Base-by-base conservation (phyloP, 352 stramenopile species). In the Phytopythium montanum region DNA sequence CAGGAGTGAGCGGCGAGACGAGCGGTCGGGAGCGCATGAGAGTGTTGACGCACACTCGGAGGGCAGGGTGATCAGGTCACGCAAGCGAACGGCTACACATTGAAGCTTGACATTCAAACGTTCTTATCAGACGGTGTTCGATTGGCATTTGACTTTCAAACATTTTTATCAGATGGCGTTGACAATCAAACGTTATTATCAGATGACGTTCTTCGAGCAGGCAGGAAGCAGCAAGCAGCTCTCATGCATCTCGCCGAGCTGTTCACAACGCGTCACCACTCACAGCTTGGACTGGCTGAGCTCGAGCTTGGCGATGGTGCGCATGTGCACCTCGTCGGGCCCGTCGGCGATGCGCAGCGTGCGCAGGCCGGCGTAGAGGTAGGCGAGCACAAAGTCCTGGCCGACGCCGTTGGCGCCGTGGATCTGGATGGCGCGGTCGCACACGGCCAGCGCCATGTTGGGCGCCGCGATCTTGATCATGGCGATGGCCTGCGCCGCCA, bases 391-490 rank as follows among this genome's bases (percentile, higher is more conserved):
- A 69, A 93, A 97, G 79, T 99, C 97, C 65, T 98, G 78, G 44
- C 86, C 90, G 9, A 99, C 80, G 38, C 85, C 82, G 64, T 90
- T 78, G 48, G 70, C 84, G 52, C 84, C 81, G 60, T 90, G 80
- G 54, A 93, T 70, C 62, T 93, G 84, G 39, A 98, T 90, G n/a
- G 94, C 92, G 54, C 90, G 85, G 73, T 98, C 95, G 39, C 92
- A 79, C 6, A 99, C 88, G 8, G 71, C 61, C 48, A 82, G 75
- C 13, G 91, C 94, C 66, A 98, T 88, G 50, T 94, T 85, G 3
- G 97, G 97, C 45, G 97, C 96, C 18, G 95, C 81, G 53, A 98
- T 92, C 82, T 99, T 99, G 70, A 99, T 98, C 82, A 98, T 95
- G 4, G 90, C 91, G 57, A 99, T 98, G 29, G 95, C 87, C 62